Conservation (phyloP, 2,329 filamentous ascomycete genomes). For the Arthroderma sp. region DNA sequence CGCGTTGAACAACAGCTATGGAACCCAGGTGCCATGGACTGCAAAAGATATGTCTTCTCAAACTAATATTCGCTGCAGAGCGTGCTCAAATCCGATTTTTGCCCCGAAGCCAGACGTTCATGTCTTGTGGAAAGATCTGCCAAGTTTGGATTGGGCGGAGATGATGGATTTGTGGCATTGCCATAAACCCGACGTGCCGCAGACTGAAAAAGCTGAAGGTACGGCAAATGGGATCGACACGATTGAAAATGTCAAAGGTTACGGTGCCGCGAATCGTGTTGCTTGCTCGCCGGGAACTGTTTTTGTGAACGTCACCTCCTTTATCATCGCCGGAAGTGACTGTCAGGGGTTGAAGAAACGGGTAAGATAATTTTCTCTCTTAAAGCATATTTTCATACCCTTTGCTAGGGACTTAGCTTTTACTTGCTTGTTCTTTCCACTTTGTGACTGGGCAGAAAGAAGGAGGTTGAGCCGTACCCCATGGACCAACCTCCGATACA, state of each 20-base stretch:
- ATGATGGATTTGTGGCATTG: constrained; percentile 99
- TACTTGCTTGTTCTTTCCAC: too few species aligned
- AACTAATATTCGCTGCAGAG: constrained; percentile 25
- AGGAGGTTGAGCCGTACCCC: constrained; percentile 34
- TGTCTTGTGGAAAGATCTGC: constrained; percentile 73
- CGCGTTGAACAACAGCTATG: constrained; percentile 8
- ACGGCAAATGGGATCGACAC: constrained; percentile 23
- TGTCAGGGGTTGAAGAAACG: constrained; percentile 37
- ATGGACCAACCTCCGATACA: constrained; percentile 46
- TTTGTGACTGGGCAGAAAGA: constrained; percentile 37
- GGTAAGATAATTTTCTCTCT: constrained; percentile 16
- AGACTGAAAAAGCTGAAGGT: constrained; percentile 13
- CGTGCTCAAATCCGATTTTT: constrained; percentile 23
- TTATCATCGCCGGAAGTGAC: constrained; percentile 58
- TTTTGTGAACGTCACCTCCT: constrained; percentile 67
- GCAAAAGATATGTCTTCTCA: constrained; percentile 23
- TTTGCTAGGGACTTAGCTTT: too few species aligned
- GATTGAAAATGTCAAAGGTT: constrained; percentile 52
- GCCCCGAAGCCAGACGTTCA: constrained; percentile 18
- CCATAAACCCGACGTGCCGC: constrained; percentile 63
- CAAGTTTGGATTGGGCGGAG: constrained; percentile 95
- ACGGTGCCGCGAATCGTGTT: constrained; percentile 68
- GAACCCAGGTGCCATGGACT: constrained; percentile 27
- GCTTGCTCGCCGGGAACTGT: constrained; percentile 52
- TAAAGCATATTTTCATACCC: not conserved